Percentiles rank a stretch among this genome's conserved stretches.
Evolutionary conservation across 257 asterid genomes (phyloP).

Genomic region (Schizonepeta tenuifolia): DNA sequence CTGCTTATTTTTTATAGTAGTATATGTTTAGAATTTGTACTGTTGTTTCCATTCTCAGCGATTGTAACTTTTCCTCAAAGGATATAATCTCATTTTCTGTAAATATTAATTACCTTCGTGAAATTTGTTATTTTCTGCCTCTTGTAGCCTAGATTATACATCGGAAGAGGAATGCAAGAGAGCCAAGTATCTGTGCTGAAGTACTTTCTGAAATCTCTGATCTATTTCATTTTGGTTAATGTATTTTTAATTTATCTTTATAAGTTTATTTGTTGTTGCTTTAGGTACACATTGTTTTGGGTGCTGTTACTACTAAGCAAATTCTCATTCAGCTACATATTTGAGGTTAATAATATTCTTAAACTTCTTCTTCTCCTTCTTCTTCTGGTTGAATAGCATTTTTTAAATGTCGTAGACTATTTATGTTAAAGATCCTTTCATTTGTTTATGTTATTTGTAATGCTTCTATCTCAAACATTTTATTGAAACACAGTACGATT

Average conservation of each 20-base stretch:
- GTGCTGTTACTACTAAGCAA: constrained; percentile 77
- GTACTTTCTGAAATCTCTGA: constrained; percentile 48
- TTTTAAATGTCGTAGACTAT: no score
- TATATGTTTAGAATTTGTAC: no score
- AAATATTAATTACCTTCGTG: no score
- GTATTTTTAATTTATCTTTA: constrained; percentile 21
- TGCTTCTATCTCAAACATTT: no score
- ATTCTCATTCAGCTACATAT: constrained; percentile 78
- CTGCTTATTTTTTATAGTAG: no score
- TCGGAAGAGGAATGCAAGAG: constrained; percentile 99
- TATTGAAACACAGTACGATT: no score
- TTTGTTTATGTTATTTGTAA: no score
- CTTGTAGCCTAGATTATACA: constrained; percentile 78
- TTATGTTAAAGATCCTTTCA: no score
- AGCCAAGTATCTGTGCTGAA: constrained; percentile 85
- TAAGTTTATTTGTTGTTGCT: constrained; percentile 32
- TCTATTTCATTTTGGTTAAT: constrained; percentile 21
- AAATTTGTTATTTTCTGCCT: constrained; percentile 11
- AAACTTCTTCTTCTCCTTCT: no score
- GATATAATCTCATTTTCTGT: not conserved
- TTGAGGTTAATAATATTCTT: constrained; percentile 82
- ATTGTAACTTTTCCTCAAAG: not conserved
- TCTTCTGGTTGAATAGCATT: not conserved
- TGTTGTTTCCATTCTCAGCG: no score
- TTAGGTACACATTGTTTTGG: constrained; percentile 93